Evolutionary conservation across 345 rosid species (phyloP).

Genomic region (Firmiana major): DNA sequence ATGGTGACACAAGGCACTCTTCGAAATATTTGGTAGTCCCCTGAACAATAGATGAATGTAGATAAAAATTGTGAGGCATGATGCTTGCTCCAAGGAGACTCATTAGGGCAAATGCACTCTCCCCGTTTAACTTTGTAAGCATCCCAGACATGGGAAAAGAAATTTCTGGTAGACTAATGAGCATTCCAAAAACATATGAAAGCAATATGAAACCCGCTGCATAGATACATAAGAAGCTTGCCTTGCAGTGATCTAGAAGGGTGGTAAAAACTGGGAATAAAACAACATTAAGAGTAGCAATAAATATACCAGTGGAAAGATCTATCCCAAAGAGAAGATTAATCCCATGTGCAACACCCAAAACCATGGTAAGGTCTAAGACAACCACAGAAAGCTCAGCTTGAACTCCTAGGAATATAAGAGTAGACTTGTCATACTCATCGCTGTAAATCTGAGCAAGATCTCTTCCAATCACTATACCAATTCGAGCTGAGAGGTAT

Average conservation of each 20-base stretch:
- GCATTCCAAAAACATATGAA: conserved; percentile 64
- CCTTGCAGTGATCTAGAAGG: conserved; percentile 62
- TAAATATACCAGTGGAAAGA: conserved; percentile 70
- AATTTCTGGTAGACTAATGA: conserved; percentile 73
- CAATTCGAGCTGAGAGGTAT: conserved; percentile 70
- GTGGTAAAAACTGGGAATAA: conserved; percentile 73
- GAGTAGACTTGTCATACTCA: conserved; percentile 78
- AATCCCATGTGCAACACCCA: conserved; percentile 91
- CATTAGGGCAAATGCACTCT: conserved; percentile 74
- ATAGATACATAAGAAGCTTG: conserved; percentile 49
- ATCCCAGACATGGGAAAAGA: conserved; percentile 57
- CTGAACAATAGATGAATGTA: conserved; percentile 85
- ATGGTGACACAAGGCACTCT: conserved; percentile 58
- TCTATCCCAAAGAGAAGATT: conserved; percentile 85
- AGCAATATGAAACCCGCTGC: conserved; percentile 54
- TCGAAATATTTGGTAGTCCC: conserved; percentile 41
- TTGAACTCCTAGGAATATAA: conserved; percentile 82
- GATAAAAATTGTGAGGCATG: conserved; percentile 94
- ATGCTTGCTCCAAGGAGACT: conserved; percentile 98
- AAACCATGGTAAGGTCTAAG: conserved; percentile 81
- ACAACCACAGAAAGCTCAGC: conserved; percentile 66
- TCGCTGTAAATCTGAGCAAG: conserved; percentile 89
- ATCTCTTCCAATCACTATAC: conserved; percentile 73
- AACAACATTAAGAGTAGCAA: conserved; percentile 83
- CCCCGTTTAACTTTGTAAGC: conserved; percentile 60